Base-by-base conservation (phyloP, 345 rosid species). In the Eucalyptus shirleyi region DNA sequence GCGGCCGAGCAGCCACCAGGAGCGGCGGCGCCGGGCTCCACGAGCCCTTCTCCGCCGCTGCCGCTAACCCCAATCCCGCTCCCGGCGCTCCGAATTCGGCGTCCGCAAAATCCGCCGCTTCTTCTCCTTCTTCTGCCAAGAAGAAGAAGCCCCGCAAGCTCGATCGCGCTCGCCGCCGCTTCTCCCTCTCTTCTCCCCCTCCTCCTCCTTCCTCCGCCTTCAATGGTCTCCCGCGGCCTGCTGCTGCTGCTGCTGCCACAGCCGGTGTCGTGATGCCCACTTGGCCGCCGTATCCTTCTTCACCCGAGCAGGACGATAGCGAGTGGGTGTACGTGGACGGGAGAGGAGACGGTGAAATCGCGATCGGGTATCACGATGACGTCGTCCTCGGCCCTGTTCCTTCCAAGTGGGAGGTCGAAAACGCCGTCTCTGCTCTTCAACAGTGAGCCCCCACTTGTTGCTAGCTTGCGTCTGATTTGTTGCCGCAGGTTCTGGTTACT, bases 251-350 rank as follows among this genome's bases (percentile, higher is more conserved):
- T 12, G 60, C 59, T n/a, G 60, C 60, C 32, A 87, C 37, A 89
- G 45, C 93, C 93, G 47, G 90, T 90, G 60, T 90, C 89, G 40
- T 69, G 50, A 49, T 87, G 87, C 92, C 92, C 91, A 8, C 88
- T 72, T 77, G 85, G 85, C 47, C 47, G 30, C 85, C 85, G 16
- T 40, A 77, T 77, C 42, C 47, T 40, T 21, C 85, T 40, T 21
- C 85, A 40, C 47, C 47, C 85, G 47, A 40, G 47, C 30, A 77
- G 47, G 85, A 93, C 51, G 97, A 95, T 37, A 93, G 87, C 88
- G 98, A 95, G 15, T 96, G 98, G 98, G 97, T 97, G 59, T 89
- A 92, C 65, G 92, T 94, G 65, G 95, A 91, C 86, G 93, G 90
- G 69, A 88, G 91, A 80, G 92, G 88, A 42, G 40, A 34, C n/a